Conservation (phyloP, 2,329 filamentous ascomycete genomes). For the Arthrinium phaeospermum region DNA sequence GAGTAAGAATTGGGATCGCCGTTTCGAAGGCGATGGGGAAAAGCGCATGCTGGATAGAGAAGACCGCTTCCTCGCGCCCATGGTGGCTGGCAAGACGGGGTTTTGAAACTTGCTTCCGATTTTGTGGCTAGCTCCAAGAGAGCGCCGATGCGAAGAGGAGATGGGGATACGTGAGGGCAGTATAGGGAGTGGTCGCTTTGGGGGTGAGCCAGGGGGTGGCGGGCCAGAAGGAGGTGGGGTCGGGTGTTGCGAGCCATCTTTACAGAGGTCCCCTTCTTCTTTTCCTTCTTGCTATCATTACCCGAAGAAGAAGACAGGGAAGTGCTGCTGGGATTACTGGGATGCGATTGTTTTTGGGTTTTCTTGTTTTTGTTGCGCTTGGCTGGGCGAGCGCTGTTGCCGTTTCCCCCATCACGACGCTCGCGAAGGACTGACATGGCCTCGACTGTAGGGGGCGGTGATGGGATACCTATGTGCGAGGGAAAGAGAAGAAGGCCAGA, state of each 20-base stretch:
- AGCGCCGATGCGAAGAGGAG: not conserved
- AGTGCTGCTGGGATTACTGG: not conserved
- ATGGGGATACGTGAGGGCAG: not conserved
- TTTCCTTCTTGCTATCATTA: not conserved
- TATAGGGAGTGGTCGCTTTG: constrained; percentile 1
- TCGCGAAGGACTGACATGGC: not conserved
- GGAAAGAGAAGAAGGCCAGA: not conserved
- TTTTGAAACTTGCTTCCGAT: not conserved
- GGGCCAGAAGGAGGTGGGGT: not conserved
- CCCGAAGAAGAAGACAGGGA: not conserved
- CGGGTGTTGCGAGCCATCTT: not conserved
- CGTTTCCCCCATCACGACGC: constrained; percentile 14
- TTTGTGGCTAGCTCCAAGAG: not conserved
- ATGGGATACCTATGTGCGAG: not conserved
- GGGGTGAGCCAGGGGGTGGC: not conserved
- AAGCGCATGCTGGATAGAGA: constrained; percentile 6
- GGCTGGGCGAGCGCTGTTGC: not conserved
- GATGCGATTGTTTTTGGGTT: not conserved
- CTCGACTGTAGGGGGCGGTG: constrained; percentile 2
- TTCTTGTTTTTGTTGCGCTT: not conserved
- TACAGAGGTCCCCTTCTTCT: not conserved
- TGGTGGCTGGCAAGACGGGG: not conserved
- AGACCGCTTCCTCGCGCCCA: constrained; percentile 3
- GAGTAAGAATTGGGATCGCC: not conserved
- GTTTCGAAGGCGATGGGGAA: not conserved